Evolutionary conservation across 805 yeast species (phyloP), one percentile per base, ranked within the genome.

Genomic region (Candida broadrunensis): DNA sequence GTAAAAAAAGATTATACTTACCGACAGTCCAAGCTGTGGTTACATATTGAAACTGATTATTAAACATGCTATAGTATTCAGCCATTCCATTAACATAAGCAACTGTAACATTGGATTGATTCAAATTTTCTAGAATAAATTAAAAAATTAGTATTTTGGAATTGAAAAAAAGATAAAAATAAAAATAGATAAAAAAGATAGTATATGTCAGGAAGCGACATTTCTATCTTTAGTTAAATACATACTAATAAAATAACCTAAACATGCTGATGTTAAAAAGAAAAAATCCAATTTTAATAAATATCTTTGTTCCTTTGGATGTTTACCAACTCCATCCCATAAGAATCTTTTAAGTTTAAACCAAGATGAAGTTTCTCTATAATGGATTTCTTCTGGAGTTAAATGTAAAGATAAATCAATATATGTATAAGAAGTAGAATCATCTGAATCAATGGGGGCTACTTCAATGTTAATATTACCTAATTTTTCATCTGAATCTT

Each of bases 241-340:
- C 24, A 21, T 21, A 21, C 24, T 73, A 47, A 70, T 65, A 48
- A 72, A 73, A 49, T 72, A 73, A 1, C 79, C 80, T 43, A 80
- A 58, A 56, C 80, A 74, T 0, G 83, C 69, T 47, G 78, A 78
- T 34, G 72, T 64, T n/a, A 80, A 69, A 37, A 84, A 60, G 25
- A 79, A 53, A 11, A 78, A 45, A 50, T 67, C 72, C 38, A 67
- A 48, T 43, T 67, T 67, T 36, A 55, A 17, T 45, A 67, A 48
- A 41, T 62, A 65, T 35, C 42, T 50, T 46, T 58, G 61, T 43
- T 67, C 72, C 27, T 50, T 52, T 5, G 69, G 68, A 43, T 65
- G 69, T 44, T 61, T 63, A 19, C 59, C 72, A 1, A 56, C 49
- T 3, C 66, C 65, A 46, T 67, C 72, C 70, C 72, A 67, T 6